These are phyloP conservation scores for Saccharomycopsis sp. DNA, from an alignment of 805 yeast genomes.

Conservation along the genomic window DNA sequence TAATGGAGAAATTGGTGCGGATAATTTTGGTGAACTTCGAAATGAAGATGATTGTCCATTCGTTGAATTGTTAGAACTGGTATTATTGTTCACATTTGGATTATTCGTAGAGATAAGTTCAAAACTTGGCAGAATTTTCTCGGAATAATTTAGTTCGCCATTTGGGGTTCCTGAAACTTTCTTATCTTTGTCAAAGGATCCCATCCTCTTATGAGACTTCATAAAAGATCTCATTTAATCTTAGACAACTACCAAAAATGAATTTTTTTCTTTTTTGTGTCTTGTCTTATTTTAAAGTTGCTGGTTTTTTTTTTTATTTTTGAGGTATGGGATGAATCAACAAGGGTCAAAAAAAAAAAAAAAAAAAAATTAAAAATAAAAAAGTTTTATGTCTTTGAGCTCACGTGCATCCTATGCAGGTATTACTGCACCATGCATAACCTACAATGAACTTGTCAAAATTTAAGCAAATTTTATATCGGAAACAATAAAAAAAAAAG, in stretches of 20 bases:
- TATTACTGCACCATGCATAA: too few relatives aligned
- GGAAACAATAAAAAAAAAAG: not conserved
- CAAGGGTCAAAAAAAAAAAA: too few relatives aligned
- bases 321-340: too few relatives aligned
- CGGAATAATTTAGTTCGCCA: not conserved
- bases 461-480: too few relatives aligned
- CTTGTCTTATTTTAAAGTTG: too few relatives aligned
- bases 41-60: not conserved
- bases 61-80: not conserved
- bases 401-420: slow-evolving; percentile 2
- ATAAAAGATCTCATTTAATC: slow-evolving; percentile 22
- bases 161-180: slow-evolving; percentile 5
- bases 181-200: slow-evolving; percentile 20
- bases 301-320: too few relatives aligned
- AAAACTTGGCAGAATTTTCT: slow-evolving; percentile 6
- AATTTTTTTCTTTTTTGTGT: too few relatives aligned
- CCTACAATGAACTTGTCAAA: too few relatives aligned
- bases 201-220: slow-evolving; percentile 20
- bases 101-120: slow-evolving; percentile 19
- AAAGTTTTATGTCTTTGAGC: too few relatives aligned
- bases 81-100: slow-evolving; percentile 7
- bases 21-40: not conserved
- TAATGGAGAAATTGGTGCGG: slow-evolving; percentile 4
- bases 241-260: too few relatives aligned
- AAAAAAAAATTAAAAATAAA: too few relatives aligned